Percentiles rank a stretch among this genome's conserved stretches.
Conservation (phyloP, 1,284 basidiomycete genomes). For the Heliocybe sulcata region DNA sequence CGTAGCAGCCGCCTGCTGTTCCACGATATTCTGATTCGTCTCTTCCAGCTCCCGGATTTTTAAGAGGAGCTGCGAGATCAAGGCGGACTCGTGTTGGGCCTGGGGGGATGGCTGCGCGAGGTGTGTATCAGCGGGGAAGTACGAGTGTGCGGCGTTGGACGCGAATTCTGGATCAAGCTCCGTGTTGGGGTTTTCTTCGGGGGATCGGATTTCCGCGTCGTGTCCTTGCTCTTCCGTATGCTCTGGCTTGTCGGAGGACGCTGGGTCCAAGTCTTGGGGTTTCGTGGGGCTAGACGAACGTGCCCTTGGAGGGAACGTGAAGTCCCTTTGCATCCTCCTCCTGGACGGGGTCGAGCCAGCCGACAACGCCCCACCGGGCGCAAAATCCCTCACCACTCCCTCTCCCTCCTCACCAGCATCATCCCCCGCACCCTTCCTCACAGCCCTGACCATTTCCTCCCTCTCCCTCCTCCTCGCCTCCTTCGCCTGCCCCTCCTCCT, state of each 20-base stretch:
- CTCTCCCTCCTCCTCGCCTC: conserved; percentile 53
- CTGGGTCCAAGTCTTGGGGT: conserved; percentile 1
- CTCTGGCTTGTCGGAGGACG: no score
- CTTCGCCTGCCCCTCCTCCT: conserved; percentile 81
- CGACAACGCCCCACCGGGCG: conserved; percentile 39
- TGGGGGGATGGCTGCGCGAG: conserved; percentile 4
- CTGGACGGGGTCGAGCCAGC: conserved; percentile 11
- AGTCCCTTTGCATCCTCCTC: neutral
- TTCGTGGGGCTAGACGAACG: conserved; percentile 1
- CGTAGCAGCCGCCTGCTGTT: conserved; percentile 58
- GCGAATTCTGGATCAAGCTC: neutral
- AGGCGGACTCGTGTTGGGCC: conserved; percentile 34
- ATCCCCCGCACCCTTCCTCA: conserved; percentile 43
- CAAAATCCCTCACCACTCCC: conserved; percentile 40
- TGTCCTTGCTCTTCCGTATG: no score
- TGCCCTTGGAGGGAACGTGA: conserved; percentile 1
- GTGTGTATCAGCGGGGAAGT: conserved; percentile 10
- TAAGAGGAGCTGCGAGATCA: conserved; percentile 65
- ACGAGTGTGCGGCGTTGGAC: conserved; percentile 3
- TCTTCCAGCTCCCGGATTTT: conserved; percentile 78
- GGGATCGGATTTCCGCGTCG: neutral
- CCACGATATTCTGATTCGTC: conserved; percentile 62
- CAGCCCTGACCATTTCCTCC: conserved; percentile 26
- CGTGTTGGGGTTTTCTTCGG: neutral
- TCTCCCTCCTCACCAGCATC: conserved; percentile 94